Base-by-base conservation (phyloP, 1,284 basidiomycete species). In the Cryptococcus amylolentus region DNA sequence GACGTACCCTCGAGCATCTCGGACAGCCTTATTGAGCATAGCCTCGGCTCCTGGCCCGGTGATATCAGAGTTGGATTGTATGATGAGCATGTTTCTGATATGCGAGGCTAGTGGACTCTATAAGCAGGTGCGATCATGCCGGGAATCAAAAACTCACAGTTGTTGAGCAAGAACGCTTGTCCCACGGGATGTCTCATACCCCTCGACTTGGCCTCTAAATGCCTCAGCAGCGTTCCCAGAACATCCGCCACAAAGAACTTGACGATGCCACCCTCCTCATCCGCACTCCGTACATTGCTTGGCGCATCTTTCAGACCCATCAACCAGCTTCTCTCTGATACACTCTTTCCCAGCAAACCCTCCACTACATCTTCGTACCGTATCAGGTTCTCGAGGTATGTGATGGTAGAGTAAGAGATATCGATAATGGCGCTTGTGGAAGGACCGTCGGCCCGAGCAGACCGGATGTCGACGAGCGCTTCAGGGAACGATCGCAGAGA, bases 261-360 rank as follows among this genome's bases (percentile, higher is more conserved):
- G 43, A 78, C 58, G 18, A 73, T 58, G 10, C 72, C 75, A 9
- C 74, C 77, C 40, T 74, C 75, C 14, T 71, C 72, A 4, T 51
- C 60, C 1, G 69, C 70, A 18, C 53, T 65, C 37, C 63, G 56
- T 9, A 66, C 69, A n/a, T 64, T 60, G 48, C 66, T 69, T 2
- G 71, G 68, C 3, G 68, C 57, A 20, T 71, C 68, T 14, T 67
- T 69, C 27, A 68, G 65, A 37, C 77, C 77, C 77, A 79, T 79
- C 49, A 79, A 67, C 77, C 77, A 79, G 52, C 74, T 75, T 40
- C 77, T 66, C 55, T 79, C 76, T 5, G 66, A 71, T 27, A 73
- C 70, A 41, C 63, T 66, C 38, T 61, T 63, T 4, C 62, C 60
- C 35, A 78, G 62, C 5, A 79, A 60, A 5, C 61, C 58, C 31